Base-by-base conservation (phyloP, 768 basidiomycete species). In the Mycena leptocephala region DNA sequence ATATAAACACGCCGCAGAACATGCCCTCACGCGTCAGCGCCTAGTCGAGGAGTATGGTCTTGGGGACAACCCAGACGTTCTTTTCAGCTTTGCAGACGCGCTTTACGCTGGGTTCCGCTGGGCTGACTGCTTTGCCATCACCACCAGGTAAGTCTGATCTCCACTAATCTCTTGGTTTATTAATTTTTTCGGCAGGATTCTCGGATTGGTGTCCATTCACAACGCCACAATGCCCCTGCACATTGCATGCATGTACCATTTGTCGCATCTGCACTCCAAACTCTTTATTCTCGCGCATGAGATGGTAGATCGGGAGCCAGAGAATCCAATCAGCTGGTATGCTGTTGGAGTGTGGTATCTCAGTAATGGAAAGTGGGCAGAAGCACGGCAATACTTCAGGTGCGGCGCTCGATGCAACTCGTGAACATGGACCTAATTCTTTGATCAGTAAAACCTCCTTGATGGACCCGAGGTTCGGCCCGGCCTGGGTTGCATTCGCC, bases 341-440 rank as follows among this genome's bases (percentile, higher is more conserved):
- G 96, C 98, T 5, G 98, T 99, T 28, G 98, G 97, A 0, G 93
- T 99, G 26, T 99, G 97, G 95, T 99, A 99, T 85, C 91, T 98
- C 70, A 91, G 93, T 37, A 92, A 93, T 33, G 91, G 91, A 64
- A 96, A 97, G 81, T 99, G 95, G 95, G 87, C 93, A 14, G 96
- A 98, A 79, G 96, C 97, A 3, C 88, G 98, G 79, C 93, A 97
- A 78, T 99, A 97, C 82, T 98, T 99, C 83, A 98, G 97, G 97
- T 96, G 71, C 59, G 89, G 74, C 11, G n/a, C 39, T 5, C n/a
- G 41, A 10, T 39, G 30, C 7, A 56, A 32, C 70, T 48, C 48
- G 6, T 26, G 55, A 43, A 69, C 69, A 5, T 55, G 20, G 68
- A 53, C 26, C 70, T 30, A 46, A 68, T 51, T 82, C 33, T 66